Evolutionary conservation across 495 filamentous ascomycete species (phyloP).

Genomic region (Delitschia confertaspora): DNA sequence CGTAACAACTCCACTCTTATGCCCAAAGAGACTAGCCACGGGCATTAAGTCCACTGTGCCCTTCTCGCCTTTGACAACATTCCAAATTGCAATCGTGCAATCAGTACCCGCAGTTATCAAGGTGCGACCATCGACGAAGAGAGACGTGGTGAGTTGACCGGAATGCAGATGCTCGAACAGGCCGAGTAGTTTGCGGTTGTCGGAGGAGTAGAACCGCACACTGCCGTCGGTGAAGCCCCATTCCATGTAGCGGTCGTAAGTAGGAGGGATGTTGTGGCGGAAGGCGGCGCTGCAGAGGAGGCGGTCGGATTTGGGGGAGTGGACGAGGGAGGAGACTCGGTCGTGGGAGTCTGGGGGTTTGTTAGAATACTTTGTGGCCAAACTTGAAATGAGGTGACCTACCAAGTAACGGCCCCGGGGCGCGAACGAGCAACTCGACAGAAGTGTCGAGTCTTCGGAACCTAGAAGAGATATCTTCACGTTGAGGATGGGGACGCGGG

Average conservation of each 20-base stretch:
- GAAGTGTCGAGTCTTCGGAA: slow-evolving; percentile 65
- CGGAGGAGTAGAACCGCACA: slow-evolving; percentile 77
- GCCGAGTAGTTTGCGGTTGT: slow-evolving; percentile 65
- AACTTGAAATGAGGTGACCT: slow-evolving; percentile 19
- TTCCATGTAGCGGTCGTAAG: slow-evolving; percentile 83
- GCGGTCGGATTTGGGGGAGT: slow-evolving; percentile 69
- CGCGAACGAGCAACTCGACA: slow-evolving; percentile 64
- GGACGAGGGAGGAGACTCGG: slow-evolving; percentile 67
- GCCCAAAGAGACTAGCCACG: slow-evolving; percentile 77
- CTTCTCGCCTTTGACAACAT: slow-evolving; percentile 51
- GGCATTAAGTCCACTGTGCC: slow-evolving; percentile 65
- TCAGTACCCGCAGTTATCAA: slow-evolving; percentile 86
- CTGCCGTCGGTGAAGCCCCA: slow-evolving; percentile 94
- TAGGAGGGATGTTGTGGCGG: slow-evolving; percentile 75
- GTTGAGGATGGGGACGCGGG: slow-evolving; percentile 61
- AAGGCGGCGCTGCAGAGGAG: slow-evolving; percentile 77
- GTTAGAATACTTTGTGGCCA: slow-evolving; percentile 19
- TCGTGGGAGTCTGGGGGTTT: slow-evolving; percentile 79
- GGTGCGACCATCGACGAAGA: slow-evolving; percentile 81
- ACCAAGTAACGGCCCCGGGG: slow-evolving; percentile 72
- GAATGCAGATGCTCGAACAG: slow-evolving; percentile 90
- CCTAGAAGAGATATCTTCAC: slow-evolving; percentile 56
- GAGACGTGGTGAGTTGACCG: slow-evolving; percentile 69
- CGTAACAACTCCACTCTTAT: slow-evolving; percentile 67
- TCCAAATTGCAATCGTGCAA: slow-evolving; percentile 81